Conservation (phyloP, 2,329 filamentous ascomycete species). For the Dryadomyces quercus-mongolicae region DNA sequence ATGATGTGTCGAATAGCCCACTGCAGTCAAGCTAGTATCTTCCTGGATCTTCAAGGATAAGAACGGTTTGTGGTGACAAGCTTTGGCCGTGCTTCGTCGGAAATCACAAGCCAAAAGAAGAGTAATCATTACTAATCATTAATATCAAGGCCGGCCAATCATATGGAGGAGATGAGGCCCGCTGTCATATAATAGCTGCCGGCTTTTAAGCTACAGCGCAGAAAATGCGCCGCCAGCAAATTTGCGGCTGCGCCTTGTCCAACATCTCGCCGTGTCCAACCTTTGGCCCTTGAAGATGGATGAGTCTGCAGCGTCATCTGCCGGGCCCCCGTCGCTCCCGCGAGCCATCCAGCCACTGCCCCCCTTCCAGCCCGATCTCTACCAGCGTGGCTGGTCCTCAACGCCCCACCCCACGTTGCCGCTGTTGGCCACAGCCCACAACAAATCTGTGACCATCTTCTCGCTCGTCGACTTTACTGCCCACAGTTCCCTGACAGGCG, state of each 20-base stretch:
- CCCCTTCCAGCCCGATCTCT: conserved; percentile 42
- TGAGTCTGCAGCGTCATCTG: background rate
- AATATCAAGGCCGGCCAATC: too few relatives aligned
- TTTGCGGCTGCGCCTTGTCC: background rate
- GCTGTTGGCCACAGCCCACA: conserved; percentile 77
- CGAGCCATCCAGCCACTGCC: conserved; percentile 29
- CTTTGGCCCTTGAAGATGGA: background rate
- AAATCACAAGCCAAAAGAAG: too few relatives aligned
- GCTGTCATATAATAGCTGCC: too few relatives aligned
- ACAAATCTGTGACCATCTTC: conserved; percentile 81
- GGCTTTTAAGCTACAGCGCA: too few relatives aligned
- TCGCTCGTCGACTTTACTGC: conserved; percentile 70
- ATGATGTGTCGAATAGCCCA: too few relatives aligned
- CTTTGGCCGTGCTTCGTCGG: too few relatives aligned
- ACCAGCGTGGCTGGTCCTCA: conserved; percentile 73
- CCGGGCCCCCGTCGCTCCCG: background rate
- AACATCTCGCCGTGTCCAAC: background rate
- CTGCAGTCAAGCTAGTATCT: too few relatives aligned
- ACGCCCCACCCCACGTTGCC: conserved; percentile 78
- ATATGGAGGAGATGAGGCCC: too few relatives aligned
- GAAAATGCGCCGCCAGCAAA: background rate
- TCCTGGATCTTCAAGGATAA: too few relatives aligned
- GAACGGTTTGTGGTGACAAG: too few relatives aligned
- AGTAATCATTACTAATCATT: too few relatives aligned
- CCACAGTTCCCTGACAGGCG: conserved; percentile 69